Evolutionary conservation across 2,329 filamentous ascomycete genomes (phyloP).

Genomic region (Hymenoscyphus repandus): DNA sequence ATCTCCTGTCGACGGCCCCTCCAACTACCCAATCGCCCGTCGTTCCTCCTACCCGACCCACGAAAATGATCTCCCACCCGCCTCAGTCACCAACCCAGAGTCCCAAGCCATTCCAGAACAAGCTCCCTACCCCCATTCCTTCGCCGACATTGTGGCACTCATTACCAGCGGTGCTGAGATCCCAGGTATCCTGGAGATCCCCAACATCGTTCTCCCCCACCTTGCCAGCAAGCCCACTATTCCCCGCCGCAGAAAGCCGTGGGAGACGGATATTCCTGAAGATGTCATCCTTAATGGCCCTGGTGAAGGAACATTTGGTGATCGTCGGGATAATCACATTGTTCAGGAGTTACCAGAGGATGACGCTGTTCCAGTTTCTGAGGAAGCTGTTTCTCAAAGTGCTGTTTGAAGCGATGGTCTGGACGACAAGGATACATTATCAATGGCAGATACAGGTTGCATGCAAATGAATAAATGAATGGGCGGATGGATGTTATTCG

Average conservation of each 20-base stretch:
- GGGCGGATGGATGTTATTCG: no score
- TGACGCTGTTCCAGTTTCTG: neutral
- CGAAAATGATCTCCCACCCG: constrained; percentile 1
- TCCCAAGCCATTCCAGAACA: neutral
- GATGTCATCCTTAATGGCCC: constrained; percentile 26
- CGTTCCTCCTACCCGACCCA: neutral
- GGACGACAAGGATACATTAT: no score
- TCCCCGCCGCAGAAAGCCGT: constrained; percentile 57
- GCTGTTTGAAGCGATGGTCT: no score
- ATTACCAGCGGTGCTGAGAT: constrained; percentile 79
- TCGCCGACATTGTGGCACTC: constrained; percentile 80
- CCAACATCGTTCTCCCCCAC: constrained; percentile 69
- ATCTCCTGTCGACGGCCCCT: neutral
- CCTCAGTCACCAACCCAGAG: neutral
- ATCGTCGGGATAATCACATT: constrained; percentile 25
- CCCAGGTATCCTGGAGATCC: constrained; percentile 82
- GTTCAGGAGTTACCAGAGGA: constrained; percentile 26
- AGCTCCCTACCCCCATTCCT: constrained; percentile 74
- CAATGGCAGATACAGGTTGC: no score
- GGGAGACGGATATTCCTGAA: constrained; percentile 59
- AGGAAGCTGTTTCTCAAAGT: neutral
- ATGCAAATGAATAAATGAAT: no score
- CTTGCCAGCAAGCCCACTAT: constrained; percentile 38
- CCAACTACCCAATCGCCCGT: neutral
- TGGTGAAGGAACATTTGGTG: constrained; percentile 31